Percentiles rank a stretch among this genome's conserved stretches.
Conservation (phyloP, 2,329 filamentous ascomycete genomes). For the Karstenula rhodostoma region DNA sequence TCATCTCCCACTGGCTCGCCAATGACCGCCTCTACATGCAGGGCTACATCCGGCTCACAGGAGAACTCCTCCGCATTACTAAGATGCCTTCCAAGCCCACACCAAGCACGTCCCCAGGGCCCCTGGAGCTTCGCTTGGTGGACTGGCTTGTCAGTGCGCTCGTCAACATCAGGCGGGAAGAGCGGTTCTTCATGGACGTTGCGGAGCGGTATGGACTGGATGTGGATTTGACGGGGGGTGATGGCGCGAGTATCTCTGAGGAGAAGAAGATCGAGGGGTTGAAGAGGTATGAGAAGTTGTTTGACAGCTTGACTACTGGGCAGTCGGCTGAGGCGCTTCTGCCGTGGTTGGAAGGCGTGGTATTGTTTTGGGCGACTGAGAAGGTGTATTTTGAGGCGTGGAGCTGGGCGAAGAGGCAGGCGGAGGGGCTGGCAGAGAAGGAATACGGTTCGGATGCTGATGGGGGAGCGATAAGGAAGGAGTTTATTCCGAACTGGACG, state of each 20-base stretch:
- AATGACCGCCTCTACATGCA: conserved; percentile 45
- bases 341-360: conserved; percentile 45
- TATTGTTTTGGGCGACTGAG: conserved; percentile 45
- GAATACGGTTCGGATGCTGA: conserved; percentile 61
- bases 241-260: conserved; percentile 16
- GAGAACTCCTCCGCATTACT: conserved; percentile 32
- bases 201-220: conserved; percentile 38
- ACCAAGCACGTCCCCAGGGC: conserved; percentile 22
- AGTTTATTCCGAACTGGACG: conserved; percentile 76
- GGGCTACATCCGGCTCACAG: conserved; percentile 40
- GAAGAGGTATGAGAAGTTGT: conserved; percentile 40
- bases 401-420: conserved; percentile 41
- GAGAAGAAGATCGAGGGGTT: conserved; percentile 37
- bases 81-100: conserved; percentile 23
- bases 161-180: conserved; percentile 43
- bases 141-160: conserved; percentile 43
- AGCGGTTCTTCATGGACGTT: conserved; percentile 42
- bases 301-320: conserved; percentile 25
- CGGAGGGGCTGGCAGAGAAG: conserved; percentile 2
- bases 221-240: conserved; percentile 19
- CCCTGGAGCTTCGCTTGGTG: conserved; percentile 33
- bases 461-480: conserved; percentile 68
- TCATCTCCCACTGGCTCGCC: conserved; percentile 45
- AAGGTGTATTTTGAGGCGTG: conserved; percentile 47
- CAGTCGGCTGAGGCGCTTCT: conserved; percentile 14